Evolutionary conservation across 2,329 filamentous ascomycete genomes (phyloP).

Genomic region (Thelonectria discophora): DNA sequence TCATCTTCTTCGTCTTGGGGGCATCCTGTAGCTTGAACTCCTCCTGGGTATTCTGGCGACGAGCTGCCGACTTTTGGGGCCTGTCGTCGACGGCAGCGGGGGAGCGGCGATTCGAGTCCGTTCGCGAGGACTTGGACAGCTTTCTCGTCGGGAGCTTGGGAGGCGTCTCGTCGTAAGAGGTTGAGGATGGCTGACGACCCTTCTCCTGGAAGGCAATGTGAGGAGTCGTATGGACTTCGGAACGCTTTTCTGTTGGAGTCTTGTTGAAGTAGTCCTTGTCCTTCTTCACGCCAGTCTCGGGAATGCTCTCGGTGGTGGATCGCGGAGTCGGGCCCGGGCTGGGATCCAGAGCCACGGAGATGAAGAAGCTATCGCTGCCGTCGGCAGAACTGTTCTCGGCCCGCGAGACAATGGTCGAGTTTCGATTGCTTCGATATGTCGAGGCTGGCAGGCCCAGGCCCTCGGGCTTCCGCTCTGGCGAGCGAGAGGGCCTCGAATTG

Average conservation of each 20-base stretch:
- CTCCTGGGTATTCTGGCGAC: slow-evolving; percentile 54
- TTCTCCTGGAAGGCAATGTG: slow-evolving; percentile 94
- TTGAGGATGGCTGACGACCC: slow-evolving; percentile 66
- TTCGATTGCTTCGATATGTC: slow-evolving; percentile 80
- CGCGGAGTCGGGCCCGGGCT: slow-evolving; percentile 68
- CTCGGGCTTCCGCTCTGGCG: slow-evolving; percentile 65
- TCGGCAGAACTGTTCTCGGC: slow-evolving; percentile 58
- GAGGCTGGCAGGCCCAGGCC: slow-evolving; percentile 76
- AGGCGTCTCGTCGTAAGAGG: slow-evolving; percentile 62
- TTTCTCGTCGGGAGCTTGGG: slow-evolving; percentile 54
- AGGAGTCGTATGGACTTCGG: slow-evolving; percentile 70
- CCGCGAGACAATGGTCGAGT: slow-evolving; percentile 70
- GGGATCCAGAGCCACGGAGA: slow-evolving; percentile 78
- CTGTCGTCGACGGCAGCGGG: slow-evolving; percentile 50
- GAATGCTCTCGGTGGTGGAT: slow-evolving; percentile 58
- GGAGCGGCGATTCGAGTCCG: slow-evolving; percentile 44
- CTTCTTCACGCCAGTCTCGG: slow-evolving; percentile 56
- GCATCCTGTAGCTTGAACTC: slow-evolving; percentile 85
- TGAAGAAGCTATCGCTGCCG: slow-evolving; percentile 75
- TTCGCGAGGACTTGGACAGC: slow-evolving; percentile 58
- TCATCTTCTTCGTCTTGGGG: slow-evolving; percentile 68
- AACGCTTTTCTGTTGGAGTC: slow-evolving; percentile 55
- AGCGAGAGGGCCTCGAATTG: slow-evolving; percentile 61
- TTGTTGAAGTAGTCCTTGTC: slow-evolving; percentile 70
- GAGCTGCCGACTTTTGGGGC: slow-evolving; percentile 46